phyloP scores from a whole-genome alignment of 2,329 filamentous ascomycete genomes.

The Stagonosporopsis tanaceti region DNA sequence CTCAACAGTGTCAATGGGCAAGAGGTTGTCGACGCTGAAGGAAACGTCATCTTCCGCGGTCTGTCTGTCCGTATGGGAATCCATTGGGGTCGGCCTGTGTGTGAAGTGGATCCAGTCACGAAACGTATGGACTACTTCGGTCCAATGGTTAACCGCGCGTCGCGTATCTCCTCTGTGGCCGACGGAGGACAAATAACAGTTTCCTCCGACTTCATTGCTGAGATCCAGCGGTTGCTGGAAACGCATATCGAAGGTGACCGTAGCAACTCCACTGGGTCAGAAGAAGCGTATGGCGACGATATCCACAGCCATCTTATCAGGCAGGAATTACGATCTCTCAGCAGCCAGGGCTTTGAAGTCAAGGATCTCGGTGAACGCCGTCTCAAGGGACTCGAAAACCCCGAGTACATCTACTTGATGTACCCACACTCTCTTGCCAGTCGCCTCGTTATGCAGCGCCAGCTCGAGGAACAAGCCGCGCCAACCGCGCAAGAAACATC shows the following conservation, averaged over 20 bases:
- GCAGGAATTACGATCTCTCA: constrained; percentile 85
- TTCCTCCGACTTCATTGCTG: constrained; percentile 94
- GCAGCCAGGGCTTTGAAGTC: constrained; percentile 92
- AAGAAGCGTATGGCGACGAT: constrained; percentile 80
- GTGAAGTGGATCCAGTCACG: constrained; percentile 94
- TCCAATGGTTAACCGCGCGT: constrained; percentile 97
- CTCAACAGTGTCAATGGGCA: constrained; percentile 85
- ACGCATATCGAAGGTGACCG: constrained; percentile 87
- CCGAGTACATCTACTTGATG: constrained; percentile 92
- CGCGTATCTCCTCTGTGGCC: constrained; percentile 90
- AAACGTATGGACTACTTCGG: constrained; percentile 99
- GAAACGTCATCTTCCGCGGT: constrained; percentile 89
- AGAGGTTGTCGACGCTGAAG: constrained; percentile 81
- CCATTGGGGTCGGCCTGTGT: constrained; percentile 93
- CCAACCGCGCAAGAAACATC: constrained; percentile 49
- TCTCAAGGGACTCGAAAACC: constrained; percentile 96
- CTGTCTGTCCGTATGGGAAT: constrained; percentile 97
- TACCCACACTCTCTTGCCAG: constrained; percentile 89
- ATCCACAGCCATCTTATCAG: constrained; percentile 77
- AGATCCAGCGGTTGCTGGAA: constrained; percentile 90
- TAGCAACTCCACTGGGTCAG: constrained; percentile 71
- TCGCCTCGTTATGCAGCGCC: constrained; percentile 75
- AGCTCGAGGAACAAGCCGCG: constrained; percentile 53
- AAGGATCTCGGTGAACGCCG: constrained; percentile 96
- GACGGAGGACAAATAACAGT: constrained; percentile 98